Base-by-base conservation (phyloP, 1,139 yeast genomes). In the Suhomyces panamericanus region DNA sequence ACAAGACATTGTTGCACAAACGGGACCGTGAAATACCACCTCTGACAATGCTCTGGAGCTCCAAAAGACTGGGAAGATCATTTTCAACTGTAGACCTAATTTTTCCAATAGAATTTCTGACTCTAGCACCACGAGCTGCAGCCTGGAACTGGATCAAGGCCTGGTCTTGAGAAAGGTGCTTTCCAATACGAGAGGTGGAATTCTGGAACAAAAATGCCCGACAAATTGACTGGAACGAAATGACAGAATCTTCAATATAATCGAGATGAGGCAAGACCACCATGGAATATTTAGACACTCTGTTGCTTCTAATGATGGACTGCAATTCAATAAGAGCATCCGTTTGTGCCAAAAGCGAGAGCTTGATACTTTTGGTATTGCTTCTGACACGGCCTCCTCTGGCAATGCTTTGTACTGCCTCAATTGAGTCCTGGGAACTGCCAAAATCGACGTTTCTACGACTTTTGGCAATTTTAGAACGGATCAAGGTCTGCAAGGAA, bases 1-100 rank as follows among this genome's bases (percentile, higher is more conserved):
- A 65, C 53, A 78, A 62, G 2, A 77, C 73, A 44, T 59, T 64
- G 49, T 76, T 70, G 49, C 78, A 74, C 41, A 80, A 59, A 29
- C 63, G 67, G 3, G 72, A 67, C 53, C 88, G 68, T 1, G 73
- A 52, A 3, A 74, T 54, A 1, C 77, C 81, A 27, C 84, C 87
- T 49, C 87, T 70, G 1, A 73, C 69, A 47, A 77, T 67, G 32
- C 80, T 67, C 56, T 83, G 88, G 2, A 81, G 59, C 24, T 73
- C 78, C 5, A 45, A 38, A 7, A 70, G 46, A 1, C 49, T 34
- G 1, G 41, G 38, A 26, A 47, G 44, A 11, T 49, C 49, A 14
- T 52, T 51, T 24, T 50, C 39, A 6, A 69, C 50, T 0, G 45
- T 47, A 10, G 53, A 44, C 15, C 62, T 59, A 15, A 50, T 53